Conservation (phyloP, 768 basidiomycete genomes). For the Boletales sp. region DNA sequence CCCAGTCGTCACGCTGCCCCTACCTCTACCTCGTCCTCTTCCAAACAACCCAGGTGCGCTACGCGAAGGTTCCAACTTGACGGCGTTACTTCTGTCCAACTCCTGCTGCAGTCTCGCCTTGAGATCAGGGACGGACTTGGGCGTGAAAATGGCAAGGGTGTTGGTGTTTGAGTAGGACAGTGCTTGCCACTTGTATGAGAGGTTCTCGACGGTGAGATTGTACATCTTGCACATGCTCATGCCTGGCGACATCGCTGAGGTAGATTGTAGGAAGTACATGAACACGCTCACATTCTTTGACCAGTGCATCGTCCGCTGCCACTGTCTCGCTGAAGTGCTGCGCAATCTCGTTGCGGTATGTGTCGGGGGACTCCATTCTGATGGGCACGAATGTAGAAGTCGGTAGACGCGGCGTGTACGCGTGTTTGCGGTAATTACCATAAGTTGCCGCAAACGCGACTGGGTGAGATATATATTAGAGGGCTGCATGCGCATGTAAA, state of each 20-base stretch:
- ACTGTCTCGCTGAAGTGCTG: slow-evolving; percentile 26
- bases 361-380: slow-evolving; percentile 21
- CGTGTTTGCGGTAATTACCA: neutral
- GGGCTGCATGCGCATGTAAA: slow-evolving; percentile 13
- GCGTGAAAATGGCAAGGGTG: slow-evolving; percentile 45
- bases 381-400: neutral
- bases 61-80: slow-evolving; percentile 34
- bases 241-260: slow-evolving; percentile 40
- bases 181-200: slow-evolving; percentile 73
- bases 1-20: neutral
- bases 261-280: neutral
- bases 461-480: slow-evolving; percentile 17
- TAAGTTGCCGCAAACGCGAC: slow-evolving; percentile 13
- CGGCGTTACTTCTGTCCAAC: slow-evolving; percentile 18
- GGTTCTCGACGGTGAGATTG: slow-evolving; percentile 46
- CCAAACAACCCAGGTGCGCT: slow-evolving; percentile 7
- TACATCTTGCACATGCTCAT: slow-evolving; percentile 62
- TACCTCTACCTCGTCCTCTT: slow-evolving; percentile 8
- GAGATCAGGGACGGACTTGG: slow-evolving; percentile 42
- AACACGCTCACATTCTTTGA: slow-evolving; percentile 48
- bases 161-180: slow-evolving; percentile 27
- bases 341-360: slow-evolving; percentile 19
- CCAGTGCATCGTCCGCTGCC: slow-evolving; percentile 39
- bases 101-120: slow-evolving; percentile 44
- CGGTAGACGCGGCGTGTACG: slow-evolving; percentile 1